These are phyloP conservation scores for Isabelozyma gotoi DNA, from an alignment of 805 yeast species.

Conservation along the genomic window DNA sequence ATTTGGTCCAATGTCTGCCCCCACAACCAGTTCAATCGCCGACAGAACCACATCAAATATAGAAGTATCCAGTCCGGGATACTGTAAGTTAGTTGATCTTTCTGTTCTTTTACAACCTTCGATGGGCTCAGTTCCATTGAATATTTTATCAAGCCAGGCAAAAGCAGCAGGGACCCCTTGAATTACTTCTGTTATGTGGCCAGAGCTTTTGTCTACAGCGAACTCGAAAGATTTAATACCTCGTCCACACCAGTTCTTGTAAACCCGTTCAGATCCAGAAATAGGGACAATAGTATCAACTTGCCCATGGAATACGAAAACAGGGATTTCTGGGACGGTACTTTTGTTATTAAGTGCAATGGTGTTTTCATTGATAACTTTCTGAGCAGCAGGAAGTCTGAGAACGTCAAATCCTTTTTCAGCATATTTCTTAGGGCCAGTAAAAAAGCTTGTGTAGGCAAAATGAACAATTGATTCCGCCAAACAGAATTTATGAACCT, in stretches of 20 bases:
- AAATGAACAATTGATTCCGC: constrained; percentile 5
- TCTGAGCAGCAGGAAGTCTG: constrained; percentile 8
- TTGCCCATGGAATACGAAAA: constrained; percentile 21
- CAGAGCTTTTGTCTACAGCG: constrained; percentile 15
- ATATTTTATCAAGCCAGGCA: constrained; percentile 16
- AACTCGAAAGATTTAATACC: constrained; percentile 24
- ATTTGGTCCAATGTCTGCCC: constrained; percentile 1
- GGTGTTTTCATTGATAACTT: constrained; percentile 19
- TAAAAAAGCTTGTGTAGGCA: constrained; percentile 8
- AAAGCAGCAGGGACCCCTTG: constrained; percentile 16
- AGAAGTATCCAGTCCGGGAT: constrained; percentile 8
- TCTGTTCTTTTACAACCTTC: constrained; percentile 15
- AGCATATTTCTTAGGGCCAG: constrained; percentile 10
- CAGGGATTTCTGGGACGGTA: constrained; percentile 20
- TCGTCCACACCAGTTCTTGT: constrained; percentile 20
- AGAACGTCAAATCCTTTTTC: constrained; percentile 16
- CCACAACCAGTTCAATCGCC: neutral
- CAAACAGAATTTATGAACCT: neutral
- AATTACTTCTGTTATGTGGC: constrained; percentile 19
- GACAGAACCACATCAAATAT: neutral
- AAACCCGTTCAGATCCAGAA: constrained; percentile 9
- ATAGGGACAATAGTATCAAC: constrained; percentile 24
- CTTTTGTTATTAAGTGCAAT: constrained; percentile 13
- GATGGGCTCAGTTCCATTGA: constrained; percentile 13
- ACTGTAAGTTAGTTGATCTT: constrained; percentile 8